Evolutionary conservation across 129 eudicot genomes (phyloP).

Genomic region (Arctium lappa): DNA sequence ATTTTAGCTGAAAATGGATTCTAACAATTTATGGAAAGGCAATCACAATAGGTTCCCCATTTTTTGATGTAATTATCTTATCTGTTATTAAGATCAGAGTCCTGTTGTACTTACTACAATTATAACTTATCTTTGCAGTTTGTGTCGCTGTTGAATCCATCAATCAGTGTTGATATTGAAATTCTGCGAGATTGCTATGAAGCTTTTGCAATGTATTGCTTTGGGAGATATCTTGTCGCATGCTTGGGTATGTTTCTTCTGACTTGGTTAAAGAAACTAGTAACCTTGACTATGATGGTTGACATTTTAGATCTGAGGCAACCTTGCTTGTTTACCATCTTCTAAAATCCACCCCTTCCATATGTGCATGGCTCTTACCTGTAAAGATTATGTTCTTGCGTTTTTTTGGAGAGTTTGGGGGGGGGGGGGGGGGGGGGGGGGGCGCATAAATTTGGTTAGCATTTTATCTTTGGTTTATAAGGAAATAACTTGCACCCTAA

Average conservation of each 20-base stretch:
- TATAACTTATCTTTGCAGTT: conserved; percentile 51
- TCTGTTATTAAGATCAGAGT: background rate
- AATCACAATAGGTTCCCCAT: background rate
- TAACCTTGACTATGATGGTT: background rate
- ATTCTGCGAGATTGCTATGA: conserved; percentile 97
- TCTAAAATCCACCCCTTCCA: background rate
- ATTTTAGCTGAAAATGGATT: background rate
- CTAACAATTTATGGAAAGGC: background rate
- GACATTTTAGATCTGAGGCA: background rate
- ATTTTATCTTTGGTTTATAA: background rate
- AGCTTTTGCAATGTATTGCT: conserved; percentile 99
- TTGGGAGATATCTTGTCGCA: conserved; percentile 96
- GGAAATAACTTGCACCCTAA: background rate
- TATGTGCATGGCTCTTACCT: background rate
- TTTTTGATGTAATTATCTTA: background rate
- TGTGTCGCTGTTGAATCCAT: conserved; percentile 73
- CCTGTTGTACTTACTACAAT: background rate
- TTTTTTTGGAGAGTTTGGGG: no score
- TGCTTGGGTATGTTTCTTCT: conserved; percentile 72
- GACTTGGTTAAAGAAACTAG: conserved; percentile 3
- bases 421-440: background rate
- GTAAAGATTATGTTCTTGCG: background rate
- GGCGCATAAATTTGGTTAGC: background rate
- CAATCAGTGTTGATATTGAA: conserved; percentile 89
- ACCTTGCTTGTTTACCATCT: background rate